Conservation (phyloP, 345 rosid genomes). For the Eucalyptus melliodora region DNA sequence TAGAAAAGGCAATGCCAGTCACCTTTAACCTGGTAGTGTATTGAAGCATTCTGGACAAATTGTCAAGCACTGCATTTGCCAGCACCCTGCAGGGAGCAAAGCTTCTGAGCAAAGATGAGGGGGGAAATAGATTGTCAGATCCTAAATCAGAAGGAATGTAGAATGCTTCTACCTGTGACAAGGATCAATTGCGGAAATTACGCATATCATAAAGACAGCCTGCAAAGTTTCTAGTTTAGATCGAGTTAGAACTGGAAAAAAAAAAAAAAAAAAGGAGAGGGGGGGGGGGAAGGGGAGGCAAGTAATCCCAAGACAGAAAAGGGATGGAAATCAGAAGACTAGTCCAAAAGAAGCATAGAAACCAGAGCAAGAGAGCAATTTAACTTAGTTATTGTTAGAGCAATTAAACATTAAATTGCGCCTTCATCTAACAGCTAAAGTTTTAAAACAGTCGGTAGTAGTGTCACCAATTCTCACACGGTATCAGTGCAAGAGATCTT, state of each 20-base stretch:
- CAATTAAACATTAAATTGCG: too few species aligned
- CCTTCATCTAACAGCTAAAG: background rate
- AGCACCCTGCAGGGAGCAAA: slow-evolving; percentile 54
- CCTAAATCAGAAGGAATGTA: background rate
- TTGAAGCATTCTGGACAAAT: slow-evolving; percentile 60
- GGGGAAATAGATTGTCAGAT: background rate
- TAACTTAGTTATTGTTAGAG: background rate
- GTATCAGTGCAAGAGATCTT: too few species aligned
- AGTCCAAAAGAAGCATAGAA: background rate
- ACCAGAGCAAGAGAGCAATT: background rate
- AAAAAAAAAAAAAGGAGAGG: background rate
- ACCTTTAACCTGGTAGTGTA: slow-evolving; percentile 80
- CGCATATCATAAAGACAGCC: slow-evolving; percentile 90
- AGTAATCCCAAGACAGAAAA: background rate
- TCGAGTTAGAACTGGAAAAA: background rate
- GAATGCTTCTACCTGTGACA: slow-evolving; percentile 49
- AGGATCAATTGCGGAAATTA: slow-evolving; percentile 69
- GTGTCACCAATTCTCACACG: background rate
- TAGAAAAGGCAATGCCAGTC: background rate
- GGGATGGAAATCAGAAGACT: background rate
- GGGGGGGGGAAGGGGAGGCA: background rate
- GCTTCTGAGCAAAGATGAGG: background rate
- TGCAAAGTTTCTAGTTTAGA: slow-evolving; percentile 10
- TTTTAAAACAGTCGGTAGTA: background rate
- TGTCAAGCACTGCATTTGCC: slow-evolving; percentile 52